Conservation (phyloP, 306 rosid genomes). For the Rosa rugosa region DNA sequence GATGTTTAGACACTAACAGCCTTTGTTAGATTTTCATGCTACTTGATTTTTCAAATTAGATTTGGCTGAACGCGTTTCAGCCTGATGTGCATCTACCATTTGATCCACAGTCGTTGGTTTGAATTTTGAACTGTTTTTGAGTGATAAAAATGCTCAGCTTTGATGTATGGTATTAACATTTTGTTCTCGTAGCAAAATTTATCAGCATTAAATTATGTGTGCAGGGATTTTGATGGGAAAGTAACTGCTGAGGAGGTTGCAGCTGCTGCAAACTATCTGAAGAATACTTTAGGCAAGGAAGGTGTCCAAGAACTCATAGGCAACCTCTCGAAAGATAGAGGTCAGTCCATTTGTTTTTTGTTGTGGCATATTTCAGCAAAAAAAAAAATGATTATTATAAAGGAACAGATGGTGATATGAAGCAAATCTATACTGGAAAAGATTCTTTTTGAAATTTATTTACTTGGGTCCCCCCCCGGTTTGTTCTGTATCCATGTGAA, state of each 20-base stretch:
- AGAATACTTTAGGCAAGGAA: constrained; percentile 86
- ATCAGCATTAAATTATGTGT: constrained; percentile 5
- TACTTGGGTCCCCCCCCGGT: not conserved
- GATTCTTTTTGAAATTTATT: not conserved
- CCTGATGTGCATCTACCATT: not conserved
- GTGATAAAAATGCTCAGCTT: not conserved
- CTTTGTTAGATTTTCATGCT: not conserved
- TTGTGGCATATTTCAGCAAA: not conserved
- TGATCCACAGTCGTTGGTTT: not conserved
- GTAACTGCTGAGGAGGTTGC: constrained; percentile 99
- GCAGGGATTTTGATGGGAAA: constrained; percentile 95
- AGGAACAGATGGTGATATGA: not conserved
- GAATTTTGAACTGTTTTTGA: not conserved
- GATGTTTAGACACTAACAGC: not conserved
- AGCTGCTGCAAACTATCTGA: constrained; percentile 82
- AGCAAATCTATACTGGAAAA: not conserved
- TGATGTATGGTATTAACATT: not conserved
- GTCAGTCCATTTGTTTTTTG: constrained; percentile 29
- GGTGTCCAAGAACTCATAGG: constrained; percentile 91
- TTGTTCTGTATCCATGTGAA: not conserved
- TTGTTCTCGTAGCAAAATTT: not conserved
- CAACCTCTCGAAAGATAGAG: constrained; percentile 89
- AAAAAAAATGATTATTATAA: not conserved
- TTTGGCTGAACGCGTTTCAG: not conserved
- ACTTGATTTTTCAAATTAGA: not conserved